Percentiles rank a stretch among this genome's conserved stretches.
Evolutionary conservation across 768 basidiomycete genomes (phyloP).

Genomic region (Mycena rebaudengoi): DNA sequence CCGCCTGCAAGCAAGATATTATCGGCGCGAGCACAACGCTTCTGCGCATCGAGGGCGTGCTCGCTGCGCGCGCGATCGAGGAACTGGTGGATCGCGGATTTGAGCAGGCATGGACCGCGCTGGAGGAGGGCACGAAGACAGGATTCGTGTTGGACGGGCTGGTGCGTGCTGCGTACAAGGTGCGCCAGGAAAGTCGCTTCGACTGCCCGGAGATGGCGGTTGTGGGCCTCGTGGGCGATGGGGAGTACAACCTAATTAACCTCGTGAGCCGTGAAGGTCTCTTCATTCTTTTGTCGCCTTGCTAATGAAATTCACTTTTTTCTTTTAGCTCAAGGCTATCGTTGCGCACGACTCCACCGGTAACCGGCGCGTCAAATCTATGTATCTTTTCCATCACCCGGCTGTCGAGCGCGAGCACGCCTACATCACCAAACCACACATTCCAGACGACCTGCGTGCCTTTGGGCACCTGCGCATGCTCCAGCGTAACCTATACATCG

Average conservation of each 20-base stretch:
- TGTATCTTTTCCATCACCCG: slow-evolving; percentile 1
- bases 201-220: slow-evolving; percentile 14
- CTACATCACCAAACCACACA: background rate
- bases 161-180: background rate
- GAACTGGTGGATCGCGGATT: background rate
- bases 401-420: background rate
- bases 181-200: slow-evolving; percentile 3
- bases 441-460: background rate
- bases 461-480: background rate
- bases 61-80: background rate
- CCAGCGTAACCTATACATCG: slow-evolving; percentile 6
- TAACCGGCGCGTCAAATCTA: background rate
- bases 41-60: background rate
- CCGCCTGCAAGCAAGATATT: background rate
- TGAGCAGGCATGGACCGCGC: background rate
- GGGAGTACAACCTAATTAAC: background rate
- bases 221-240: background rate
- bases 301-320: no score
- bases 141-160: background rate
- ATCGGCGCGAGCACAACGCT: background rate
- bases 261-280: background rate
- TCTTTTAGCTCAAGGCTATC: slow-evolving; percentile 1
- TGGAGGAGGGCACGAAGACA: background rate
- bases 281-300: no score
- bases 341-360: slow-evolving; percentile 12